Evolutionary conservation across 2,329 filamentous ascomycete genomes (phyloP).

Genomic region (Coniochaeta sp.): DNA sequence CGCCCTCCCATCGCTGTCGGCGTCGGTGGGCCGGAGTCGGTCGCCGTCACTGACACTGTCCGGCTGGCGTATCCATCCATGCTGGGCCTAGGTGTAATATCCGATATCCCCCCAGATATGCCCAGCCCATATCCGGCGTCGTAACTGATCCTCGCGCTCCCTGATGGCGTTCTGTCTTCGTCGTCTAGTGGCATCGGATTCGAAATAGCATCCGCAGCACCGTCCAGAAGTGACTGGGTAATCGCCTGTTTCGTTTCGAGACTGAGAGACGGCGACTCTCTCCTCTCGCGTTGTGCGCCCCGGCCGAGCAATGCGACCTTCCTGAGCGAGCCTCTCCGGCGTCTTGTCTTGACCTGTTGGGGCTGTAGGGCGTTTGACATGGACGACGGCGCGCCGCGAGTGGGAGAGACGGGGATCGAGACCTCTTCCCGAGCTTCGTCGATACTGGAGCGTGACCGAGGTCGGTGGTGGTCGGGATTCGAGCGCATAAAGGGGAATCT

Average conservation of each 20-base stretch:
- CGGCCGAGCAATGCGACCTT: conserved; percentile 81
- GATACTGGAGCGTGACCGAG: conserved; percentile 20
- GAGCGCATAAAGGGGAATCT: conserved; percentile 61
- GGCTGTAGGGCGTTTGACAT: conserved; percentile 21
- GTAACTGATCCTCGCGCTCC: conserved; percentile 5
- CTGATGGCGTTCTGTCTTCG: conserved; percentile 7
- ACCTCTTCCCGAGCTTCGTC: conserved; percentile 21
- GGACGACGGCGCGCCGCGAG: conserved; percentile 10
- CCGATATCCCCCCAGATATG: conserved; percentile 39
- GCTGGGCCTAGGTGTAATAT: conserved; percentile 36
- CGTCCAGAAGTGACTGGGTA: conserved; percentile 9
- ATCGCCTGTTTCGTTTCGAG: conserved; percentile 29
- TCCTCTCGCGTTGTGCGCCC: conserved; percentile 54
- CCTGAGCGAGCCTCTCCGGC: conserved; percentile 75
- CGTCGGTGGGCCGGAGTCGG: not conserved
- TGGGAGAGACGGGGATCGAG: not conserved
- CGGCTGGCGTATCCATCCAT: conserved; percentile 37
- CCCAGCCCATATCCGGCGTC: conserved; percentile 36
- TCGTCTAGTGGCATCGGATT: conserved; percentile 13
- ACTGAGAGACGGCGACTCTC: conserved; percentile 39
- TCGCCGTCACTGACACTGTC: conserved; percentile 5
- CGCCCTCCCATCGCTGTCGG: not conserved
- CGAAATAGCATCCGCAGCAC: conserved; percentile 5
- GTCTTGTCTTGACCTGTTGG: conserved; percentile 48
- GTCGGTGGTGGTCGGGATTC: conserved; percentile 20